phyloP scores from a whole-genome alignment of 345 rosid genomes.

The Psidium friedrichsthalianum region DNA sequence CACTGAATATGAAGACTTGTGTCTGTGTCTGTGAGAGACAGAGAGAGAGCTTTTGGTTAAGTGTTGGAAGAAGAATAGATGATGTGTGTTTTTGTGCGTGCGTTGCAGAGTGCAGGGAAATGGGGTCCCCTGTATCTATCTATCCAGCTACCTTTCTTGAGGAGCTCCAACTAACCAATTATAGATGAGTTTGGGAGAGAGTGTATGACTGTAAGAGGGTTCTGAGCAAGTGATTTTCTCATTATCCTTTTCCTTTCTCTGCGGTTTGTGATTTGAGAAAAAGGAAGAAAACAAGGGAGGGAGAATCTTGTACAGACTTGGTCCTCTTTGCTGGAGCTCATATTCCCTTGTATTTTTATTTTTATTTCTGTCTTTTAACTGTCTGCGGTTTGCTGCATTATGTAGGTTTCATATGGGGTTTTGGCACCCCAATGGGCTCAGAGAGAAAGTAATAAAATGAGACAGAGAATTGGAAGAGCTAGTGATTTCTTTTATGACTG shows the following conservation, averaged over 20 bases:
- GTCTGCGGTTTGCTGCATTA: background rate
- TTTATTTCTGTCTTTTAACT: background rate
- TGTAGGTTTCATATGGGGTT: background rate
- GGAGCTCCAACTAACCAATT: conserved; percentile 10
- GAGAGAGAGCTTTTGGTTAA: background rate
- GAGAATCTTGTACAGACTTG: background rate
- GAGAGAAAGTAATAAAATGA: background rate
- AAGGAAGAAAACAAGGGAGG: background rate
- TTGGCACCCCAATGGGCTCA: background rate
- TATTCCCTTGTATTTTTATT: background rate
- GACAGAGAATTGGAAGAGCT: background rate
- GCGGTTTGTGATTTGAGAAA: conserved; percentile 1
- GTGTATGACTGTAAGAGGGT: background rate
- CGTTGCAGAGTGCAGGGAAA: background rate
- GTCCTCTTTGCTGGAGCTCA: background rate
- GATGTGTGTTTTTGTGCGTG: background rate
- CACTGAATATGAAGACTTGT: background rate
- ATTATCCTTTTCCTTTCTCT: background rate
- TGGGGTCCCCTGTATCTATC: background rate
- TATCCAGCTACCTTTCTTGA: conserved; percentile 22
- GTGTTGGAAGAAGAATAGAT: background rate
- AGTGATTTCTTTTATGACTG: background rate
- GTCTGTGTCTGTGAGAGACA: background rate
- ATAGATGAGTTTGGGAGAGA: background rate
- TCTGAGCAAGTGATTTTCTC: background rate